Evolutionary conservation across 2,329 filamentous ascomycete species (phyloP).

Genomic region (Talaromyces sp.): DNA sequence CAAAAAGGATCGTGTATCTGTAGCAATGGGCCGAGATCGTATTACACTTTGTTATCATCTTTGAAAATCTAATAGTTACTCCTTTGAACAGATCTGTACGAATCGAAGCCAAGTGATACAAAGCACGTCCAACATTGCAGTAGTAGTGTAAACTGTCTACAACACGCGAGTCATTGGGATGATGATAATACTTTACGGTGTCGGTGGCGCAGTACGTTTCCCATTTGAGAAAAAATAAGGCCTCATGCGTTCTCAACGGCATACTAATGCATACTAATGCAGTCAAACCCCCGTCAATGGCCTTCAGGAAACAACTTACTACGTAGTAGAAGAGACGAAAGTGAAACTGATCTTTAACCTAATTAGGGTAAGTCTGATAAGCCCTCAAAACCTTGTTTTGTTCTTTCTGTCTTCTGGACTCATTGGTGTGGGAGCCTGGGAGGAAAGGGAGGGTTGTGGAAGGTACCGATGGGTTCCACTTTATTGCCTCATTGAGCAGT

Average conservation of each 20-base stretch:
- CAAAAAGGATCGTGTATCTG: background rate
- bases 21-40: background rate
- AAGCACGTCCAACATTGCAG: background rate
- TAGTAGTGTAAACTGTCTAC: background rate
- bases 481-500: background rate
- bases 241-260: background rate
- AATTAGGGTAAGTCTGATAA: background rate
- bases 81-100: background rate
- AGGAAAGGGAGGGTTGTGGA: background rate
- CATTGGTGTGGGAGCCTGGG: background rate
- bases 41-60: background rate
- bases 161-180: background rate
- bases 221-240: background rate
- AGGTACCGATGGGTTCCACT: background rate
- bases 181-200: background rate
- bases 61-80: background rate
- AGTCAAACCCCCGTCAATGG: background rate
- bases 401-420: background rate
- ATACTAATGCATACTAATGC: background rate
- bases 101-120: background rate
- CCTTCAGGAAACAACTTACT: background rate
- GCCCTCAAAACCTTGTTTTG: background rate
- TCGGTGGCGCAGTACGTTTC: background rate
- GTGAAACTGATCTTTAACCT: background rate
- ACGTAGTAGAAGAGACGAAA: background rate